Evolutionary conservation across 257 asterid genomes (phyloP).

Genomic region (Solanum sitiens): DNA sequence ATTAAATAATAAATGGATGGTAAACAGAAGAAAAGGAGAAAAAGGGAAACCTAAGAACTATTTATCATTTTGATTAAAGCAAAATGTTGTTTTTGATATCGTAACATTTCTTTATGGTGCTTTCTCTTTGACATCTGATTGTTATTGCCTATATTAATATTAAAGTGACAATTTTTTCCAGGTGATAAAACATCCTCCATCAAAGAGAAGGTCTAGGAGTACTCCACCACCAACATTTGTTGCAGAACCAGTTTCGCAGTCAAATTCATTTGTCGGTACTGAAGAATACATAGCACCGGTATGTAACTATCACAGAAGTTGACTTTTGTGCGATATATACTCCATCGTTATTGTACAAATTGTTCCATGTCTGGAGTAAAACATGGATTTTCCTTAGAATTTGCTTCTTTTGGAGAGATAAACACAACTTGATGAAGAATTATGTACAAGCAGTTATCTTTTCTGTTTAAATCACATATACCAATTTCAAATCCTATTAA

Average conservation of each 20-base stretch:
- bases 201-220: slow-evolving; percentile 50
- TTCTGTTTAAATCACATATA: not conserved
- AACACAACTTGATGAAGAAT: not conserved
- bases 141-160: not conserved
- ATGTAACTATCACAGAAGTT: not conserved
- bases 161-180: slow-evolving; percentile 12
- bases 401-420: not conserved
- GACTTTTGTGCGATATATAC: not conserved
- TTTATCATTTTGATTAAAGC: not conserved
- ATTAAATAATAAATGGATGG: not conserved
- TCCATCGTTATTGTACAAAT: not conserved
- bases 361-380: not conserved
- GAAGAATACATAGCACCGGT: slow-evolving; percentile 99
- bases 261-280: slow-evolving; percentile 96
- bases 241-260: slow-evolving; percentile 84
- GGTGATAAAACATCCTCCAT: slow-evolving; percentile 68
- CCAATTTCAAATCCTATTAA: not conserved
- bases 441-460: not conserved
- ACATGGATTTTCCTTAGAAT: not conserved
- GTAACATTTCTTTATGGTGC: not conserved
- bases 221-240: slow-evolving; percentile 75
- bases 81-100: not conserved
- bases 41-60: not conserved
- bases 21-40: not conserved
- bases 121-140: not conserved